Base-by-base conservation (phyloP, 208 protist species). In the Leishmania braziliensis region DNA sequence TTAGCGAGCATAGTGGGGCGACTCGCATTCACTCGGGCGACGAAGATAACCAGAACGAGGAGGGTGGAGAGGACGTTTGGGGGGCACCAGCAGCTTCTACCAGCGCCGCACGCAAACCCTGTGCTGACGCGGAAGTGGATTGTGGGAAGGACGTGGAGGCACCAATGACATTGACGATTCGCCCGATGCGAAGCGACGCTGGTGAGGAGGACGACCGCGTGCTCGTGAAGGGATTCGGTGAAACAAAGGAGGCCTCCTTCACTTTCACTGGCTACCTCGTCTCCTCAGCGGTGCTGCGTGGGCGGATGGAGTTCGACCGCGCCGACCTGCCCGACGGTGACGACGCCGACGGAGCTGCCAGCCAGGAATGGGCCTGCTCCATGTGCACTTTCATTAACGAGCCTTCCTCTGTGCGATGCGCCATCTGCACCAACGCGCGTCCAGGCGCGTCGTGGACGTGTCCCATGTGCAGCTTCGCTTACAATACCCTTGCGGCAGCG, bases 371-470 rank as follows among this genome's bases (percentile, higher is more conserved):
- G 93, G 85, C 81, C 68, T 97, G 95, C 69, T 79, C 83, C n/a
- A 73, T 87, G 46, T 97, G 95, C 79, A 97, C 95, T 4, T 96
- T 96, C 76, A 79, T 92, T 60, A 97, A 97, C 79, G 79, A 88
- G n/a, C 77, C 90, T 14, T 81, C 83, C 16, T 82, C 86, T 39
- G 95, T 91, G 43, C 91, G 95, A 16, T 97, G 95, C 82, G 88
- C 85, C n/a, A 96, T 97, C 56, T 97, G 95, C 75, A 82, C 84
- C n/a, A 95, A 90, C 14, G 88, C 88, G 14, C 90, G 92, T 4
- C 89, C 93, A 5, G 92, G 92, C 1, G 86, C 89, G 16, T 90
- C 88, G 73, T 97, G 95, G 93, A 84, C 86, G 62, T 97, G 95
- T 79, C 26, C 79, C 23, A 62, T 90, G 36, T 97, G 95, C 90